Evolutionary conservation across 805 yeast genomes (phyloP), one percentile per base, ranked within the genome.

Genomic region (Saturnispora gosingensis): DNA sequence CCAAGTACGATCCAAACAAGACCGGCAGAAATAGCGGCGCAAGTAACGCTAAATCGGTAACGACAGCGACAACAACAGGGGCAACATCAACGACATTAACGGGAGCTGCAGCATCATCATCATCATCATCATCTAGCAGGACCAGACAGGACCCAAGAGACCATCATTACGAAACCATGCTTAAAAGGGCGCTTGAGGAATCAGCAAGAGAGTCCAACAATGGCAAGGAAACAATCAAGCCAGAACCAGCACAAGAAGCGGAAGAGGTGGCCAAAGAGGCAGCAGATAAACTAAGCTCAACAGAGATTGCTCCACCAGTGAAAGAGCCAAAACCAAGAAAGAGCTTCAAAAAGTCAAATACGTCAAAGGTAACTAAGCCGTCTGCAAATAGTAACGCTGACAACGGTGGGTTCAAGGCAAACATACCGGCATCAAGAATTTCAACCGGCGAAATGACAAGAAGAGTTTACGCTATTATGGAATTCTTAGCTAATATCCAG

Each of bases 401-500:
- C 13, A 30, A 30, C 11, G 75, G 81, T 42, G 80, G 76, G 55
- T 82, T 88, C 45, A 85, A 81, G 58, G 97, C 98, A 13, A 78
- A 96, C 51, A 72, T 81, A 43, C 97, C 96, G 6, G 83, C 83
- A 53, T 81, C 82, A 20, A 77, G 88, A 50, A 78, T 86, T 3
- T 78, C 89, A 3, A 67, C 90, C 54, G 77, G 78, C 58, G 99
- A 91, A 65, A 84, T 91, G 87, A 78, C 89, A 52, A 81, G 88
- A 61, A 76, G 99, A 53, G 85, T 89, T 2, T 84, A 88, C 2
- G 95, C 97, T 1, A 91, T 91, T 20, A 70, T 91, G 59, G 98
- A 93, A 67, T 93, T 90, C 75, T 77, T 91, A 25, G 88, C 90
- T 11, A 75, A 96, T 49, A 85, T 95, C 1, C 96, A 89, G 65